Conservation (phyloP, 257 asterid genomes). For the Solanum dulcamara region DNA sequence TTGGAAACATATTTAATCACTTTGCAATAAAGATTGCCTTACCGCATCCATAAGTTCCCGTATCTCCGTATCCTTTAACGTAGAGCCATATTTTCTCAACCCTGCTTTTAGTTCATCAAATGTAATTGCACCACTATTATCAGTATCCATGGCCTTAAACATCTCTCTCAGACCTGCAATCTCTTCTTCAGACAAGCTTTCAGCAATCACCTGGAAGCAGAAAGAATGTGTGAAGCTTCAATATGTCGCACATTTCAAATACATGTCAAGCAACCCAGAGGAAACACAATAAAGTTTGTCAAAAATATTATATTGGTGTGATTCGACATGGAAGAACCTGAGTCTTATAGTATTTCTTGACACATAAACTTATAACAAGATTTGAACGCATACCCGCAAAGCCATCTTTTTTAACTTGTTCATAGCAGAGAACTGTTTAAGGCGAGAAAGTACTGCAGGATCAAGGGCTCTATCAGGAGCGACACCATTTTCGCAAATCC, state of each 20-base stretch:
- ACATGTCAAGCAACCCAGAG: neutral
- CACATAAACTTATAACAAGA: neutral
- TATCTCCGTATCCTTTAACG: constrained; percentile 75
- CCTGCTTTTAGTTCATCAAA: constrained; percentile 93
- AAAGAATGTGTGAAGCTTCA: neutral
- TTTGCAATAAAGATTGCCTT: constrained; percentile 10
- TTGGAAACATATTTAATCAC: neutral
- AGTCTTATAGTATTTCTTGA: neutral
- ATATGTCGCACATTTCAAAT: neutral
- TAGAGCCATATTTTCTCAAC: constrained; percentile 85
- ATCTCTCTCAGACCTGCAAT: constrained; percentile 87
- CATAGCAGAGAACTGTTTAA: constrained; percentile 23
- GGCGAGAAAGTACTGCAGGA: constrained; percentile 22
- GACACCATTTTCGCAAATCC: constrained; percentile 18
- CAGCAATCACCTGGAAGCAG: constrained; percentile 77
- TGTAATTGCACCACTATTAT: constrained; percentile 86
- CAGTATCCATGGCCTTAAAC: constrained; percentile 92
- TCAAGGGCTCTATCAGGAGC: constrained; percentile 14
- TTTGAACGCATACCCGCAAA: constrained; percentile 8
- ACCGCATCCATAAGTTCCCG: constrained; percentile 95
- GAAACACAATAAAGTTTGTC: neutral
- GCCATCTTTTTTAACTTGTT: constrained; percentile 20
- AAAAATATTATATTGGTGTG: neutral
- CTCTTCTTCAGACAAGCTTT: constrained; percentile 93
- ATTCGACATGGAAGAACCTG: neutral